Conservation (phyloP, 139 green algal species). For the Yamagishiella unicocca region DNA sequence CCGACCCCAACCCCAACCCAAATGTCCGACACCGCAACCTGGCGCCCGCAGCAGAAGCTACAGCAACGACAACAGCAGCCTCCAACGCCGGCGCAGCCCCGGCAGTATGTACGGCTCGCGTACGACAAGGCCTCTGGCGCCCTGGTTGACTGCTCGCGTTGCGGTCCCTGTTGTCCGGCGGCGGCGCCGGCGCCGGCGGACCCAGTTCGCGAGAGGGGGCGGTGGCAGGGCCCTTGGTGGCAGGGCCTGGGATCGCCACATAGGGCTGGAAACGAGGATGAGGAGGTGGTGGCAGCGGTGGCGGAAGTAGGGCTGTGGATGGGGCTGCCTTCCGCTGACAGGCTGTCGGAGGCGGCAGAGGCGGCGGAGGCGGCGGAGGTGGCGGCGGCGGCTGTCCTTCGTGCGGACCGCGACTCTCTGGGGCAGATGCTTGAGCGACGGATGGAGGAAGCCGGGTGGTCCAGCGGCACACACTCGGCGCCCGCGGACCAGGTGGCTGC, state of each 20-base stretch:
- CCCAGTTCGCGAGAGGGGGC: not conserved
- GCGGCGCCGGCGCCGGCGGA: not conserved
- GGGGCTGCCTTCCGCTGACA: not conserved
- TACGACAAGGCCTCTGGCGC: not conserved
- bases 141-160: slow-evolving; percentile 14
- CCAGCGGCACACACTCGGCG: not conserved
- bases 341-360: not conserved
- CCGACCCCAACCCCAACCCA: no score
- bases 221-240: not conserved
- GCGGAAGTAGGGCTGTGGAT: no score
- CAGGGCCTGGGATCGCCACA: no score
- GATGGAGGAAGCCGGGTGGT: slow-evolving; percentile 19
- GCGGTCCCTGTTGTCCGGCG: not conserved
- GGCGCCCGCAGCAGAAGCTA: not conserved
- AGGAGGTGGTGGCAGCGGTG: not conserved
- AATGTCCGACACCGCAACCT: no score
- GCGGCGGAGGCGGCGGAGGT: not conserved
- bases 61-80: not conserved
- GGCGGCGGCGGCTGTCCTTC: not conserved
- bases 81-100: not conserved
- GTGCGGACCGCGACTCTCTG: not conserved
- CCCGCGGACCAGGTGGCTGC: not conserved
- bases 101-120: slow-evolving; percentile 29
- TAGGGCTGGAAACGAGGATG: not conserved
- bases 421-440: not conserved